These are phyloP conservation scores for Atalantia buxifolia DNA, from an alignment of 345 rosid species.

Conservation along the genomic window DNA sequence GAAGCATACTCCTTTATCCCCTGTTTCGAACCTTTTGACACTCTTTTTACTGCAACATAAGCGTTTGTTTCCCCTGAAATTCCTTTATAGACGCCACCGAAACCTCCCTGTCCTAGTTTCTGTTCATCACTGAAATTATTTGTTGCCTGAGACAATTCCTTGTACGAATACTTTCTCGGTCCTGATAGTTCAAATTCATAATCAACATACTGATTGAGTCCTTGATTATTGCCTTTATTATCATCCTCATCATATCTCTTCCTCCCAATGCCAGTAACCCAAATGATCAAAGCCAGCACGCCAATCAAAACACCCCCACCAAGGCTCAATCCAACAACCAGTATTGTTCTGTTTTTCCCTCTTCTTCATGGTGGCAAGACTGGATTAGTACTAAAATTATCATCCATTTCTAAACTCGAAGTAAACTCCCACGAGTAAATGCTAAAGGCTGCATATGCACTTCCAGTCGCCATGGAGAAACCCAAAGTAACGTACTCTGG, in stretches of 20 bases:
- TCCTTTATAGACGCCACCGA: slow-evolving; percentile 22
- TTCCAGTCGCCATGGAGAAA: slow-evolving; percentile 26
- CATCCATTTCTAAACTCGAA: not conserved
- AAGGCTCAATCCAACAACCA: not conserved
- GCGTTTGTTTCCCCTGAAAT: not conserved
- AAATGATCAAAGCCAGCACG: not conserved
- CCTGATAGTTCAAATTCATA: slow-evolving; percentile 17
- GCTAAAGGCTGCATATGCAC: not conserved
- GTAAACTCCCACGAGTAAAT: slow-evolving; percentile 21
- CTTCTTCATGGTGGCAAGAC: not conserved
- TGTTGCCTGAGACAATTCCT: slow-evolving; percentile 17
- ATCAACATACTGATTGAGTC: not conserved
- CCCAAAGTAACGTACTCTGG: slow-evolving; percentile 16
- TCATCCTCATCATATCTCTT: not conserved
- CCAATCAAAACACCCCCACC: slow-evolving; percentile 1
- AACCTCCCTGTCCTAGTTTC: slow-evolving; percentile 21
- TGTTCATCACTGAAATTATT: slow-evolving; percentile 11
- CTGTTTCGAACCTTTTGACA: slow-evolving; percentile 14
- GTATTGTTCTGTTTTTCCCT: not conserved
- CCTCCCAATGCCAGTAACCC: not conserved
- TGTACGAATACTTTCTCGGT: slow-evolving; percentile 11
- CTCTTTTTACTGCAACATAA: slow-evolving; percentile 19
- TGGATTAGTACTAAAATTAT: not conserved
- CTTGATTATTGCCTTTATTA: not conserved
- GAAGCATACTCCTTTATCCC: slow-evolving; percentile 20